Conservation (phyloP, 345 rosid genomes). For the Atalantia buxifolia region DNA sequence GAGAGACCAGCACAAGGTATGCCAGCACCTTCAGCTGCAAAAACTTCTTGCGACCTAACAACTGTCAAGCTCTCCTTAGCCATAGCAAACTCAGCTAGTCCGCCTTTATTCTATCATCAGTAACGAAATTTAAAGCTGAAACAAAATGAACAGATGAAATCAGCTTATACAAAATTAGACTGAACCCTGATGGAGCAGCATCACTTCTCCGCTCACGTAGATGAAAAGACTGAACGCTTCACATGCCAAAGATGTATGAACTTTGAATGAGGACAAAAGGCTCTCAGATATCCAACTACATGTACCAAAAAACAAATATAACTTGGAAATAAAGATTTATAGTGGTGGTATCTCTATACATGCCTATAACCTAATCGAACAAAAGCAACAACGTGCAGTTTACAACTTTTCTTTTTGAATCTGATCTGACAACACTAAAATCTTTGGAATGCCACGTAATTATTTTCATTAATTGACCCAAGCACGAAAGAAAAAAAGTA, state of each 20-base stretch:
- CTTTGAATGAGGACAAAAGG: no score
- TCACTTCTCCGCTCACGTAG: neutral
- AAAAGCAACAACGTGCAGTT: neutral
- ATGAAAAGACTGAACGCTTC: no score
- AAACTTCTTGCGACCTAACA: constrained; percentile 55
- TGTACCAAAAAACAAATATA: no score
- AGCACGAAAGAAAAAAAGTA: no score
- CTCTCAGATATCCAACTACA: no score
- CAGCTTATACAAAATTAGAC: neutral
- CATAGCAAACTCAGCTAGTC: constrained; percentile 62
- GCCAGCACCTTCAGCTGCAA: constrained; percentile 63
- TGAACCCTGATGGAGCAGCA: neutral
- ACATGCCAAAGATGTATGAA: no score
- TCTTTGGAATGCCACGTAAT: neutral
- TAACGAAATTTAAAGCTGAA: neutral
- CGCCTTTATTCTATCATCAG: constrained; percentile 41
- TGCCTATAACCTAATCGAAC: no score
- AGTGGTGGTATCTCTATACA: no score
- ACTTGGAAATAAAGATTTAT: no score
- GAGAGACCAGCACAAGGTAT: constrained; percentile 67
- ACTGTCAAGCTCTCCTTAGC: constrained; percentile 60
- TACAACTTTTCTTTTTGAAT: neutral
- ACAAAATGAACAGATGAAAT: neutral
- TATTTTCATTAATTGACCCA: neutral
- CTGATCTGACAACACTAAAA: neutral